Evolutionary conservation across 2,329 filamentous ascomycete genomes (phyloP).

Genomic region (Venturia oleaginea): DNA sequence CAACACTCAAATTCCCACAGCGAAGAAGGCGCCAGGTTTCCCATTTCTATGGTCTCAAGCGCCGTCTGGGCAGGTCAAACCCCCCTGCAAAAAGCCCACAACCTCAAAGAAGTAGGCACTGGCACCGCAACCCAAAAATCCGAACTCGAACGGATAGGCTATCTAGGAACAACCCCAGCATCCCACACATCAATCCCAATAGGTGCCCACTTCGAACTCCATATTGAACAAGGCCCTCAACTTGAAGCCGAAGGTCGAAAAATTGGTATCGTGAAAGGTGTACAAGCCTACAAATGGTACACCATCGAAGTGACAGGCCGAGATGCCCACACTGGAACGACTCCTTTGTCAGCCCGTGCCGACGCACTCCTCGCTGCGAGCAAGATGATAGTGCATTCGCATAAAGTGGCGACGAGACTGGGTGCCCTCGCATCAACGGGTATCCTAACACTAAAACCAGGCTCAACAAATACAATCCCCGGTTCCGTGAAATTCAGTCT

Average conservation of each 20-base stretch:
- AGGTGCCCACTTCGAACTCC: constrained; percentile 22
- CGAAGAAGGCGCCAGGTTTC: constrained; percentile 75
- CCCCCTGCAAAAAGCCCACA: constrained; percentile 52
- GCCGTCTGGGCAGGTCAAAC: constrained; percentile 70
- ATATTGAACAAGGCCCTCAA: constrained; percentile 63
- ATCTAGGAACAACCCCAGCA: constrained; percentile 43
- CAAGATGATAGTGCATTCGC: constrained; percentile 57
- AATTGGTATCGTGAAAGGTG: constrained; percentile 62
- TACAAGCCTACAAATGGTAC: constrained; percentile 69
- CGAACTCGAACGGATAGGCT: constrained; percentile 64
- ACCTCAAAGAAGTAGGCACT: constrained; percentile 52
- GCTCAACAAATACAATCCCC: constrained; percentile 66
- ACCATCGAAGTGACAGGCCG: constrained; percentile 56
- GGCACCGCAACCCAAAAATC: constrained; percentile 54
- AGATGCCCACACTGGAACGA: constrained; percentile 69
- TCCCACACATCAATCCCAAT: constrained; percentile 20
- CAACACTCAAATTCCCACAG: constrained; percentile 29
- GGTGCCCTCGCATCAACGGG: constrained; percentile 60
- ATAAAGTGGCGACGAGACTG: constrained; percentile 51
- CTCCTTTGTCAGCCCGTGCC: constrained; percentile 54
- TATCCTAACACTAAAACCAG: constrained; percentile 56
- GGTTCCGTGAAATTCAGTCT: constrained; percentile 58
- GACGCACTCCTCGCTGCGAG: constrained; percentile 61
- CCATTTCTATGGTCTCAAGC: constrained; percentile 63
- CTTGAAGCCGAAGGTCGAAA: constrained; percentile 55